Conservation (phyloP, 768 basidiomycete genomes). For the Hericium erinaceus region DNA sequence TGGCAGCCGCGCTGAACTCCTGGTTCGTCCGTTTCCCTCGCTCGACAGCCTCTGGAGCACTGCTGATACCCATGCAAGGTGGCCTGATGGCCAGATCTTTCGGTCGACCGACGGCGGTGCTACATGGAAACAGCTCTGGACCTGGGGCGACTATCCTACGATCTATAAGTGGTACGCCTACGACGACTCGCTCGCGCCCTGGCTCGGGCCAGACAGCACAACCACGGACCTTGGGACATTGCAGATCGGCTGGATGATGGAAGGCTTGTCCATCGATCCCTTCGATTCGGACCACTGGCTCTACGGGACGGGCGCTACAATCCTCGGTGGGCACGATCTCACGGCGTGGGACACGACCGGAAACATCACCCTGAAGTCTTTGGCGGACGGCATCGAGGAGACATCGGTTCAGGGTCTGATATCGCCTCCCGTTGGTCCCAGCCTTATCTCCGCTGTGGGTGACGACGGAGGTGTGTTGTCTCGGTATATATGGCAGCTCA, state of each 20-base stretch:
- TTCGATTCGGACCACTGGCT: conserved; percentile 64
- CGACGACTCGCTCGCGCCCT: conserved; percentile 46
- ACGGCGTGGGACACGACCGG: conserved; percentile 49
- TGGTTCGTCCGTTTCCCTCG: conserved; percentile 11
- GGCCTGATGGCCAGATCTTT: conserved; percentile 59
- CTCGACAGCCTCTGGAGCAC: not conserved
- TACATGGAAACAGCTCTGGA: conserved; percentile 54
- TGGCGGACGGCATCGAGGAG: conserved; percentile 61
- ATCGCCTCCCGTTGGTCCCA: conserved; percentile 51
- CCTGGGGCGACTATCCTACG: conserved; percentile 38
- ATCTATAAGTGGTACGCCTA: conserved; percentile 43
- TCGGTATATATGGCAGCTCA: not conserved
- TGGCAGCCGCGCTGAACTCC: conserved; percentile 58
- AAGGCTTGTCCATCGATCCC: conserved; percentile 54
- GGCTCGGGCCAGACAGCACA: conserved; percentile 43
- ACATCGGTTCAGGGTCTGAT: conserved; percentile 48
- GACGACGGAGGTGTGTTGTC: conserved; percentile 40
- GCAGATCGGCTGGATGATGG: conserved; percentile 70
- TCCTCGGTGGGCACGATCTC: conserved; percentile 51
- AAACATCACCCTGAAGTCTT: conserved; percentile 48
- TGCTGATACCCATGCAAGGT: conserved; percentile 18
- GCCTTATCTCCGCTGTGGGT: conserved; percentile 45
- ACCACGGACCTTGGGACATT: conserved; percentile 33
- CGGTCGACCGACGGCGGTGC: conserved; percentile 48
- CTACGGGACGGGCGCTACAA: conserved; percentile 60